Base-by-base conservation (phyloP, 768 basidiomycete genomes). In the Tricholoma furcatifolium region DNA sequence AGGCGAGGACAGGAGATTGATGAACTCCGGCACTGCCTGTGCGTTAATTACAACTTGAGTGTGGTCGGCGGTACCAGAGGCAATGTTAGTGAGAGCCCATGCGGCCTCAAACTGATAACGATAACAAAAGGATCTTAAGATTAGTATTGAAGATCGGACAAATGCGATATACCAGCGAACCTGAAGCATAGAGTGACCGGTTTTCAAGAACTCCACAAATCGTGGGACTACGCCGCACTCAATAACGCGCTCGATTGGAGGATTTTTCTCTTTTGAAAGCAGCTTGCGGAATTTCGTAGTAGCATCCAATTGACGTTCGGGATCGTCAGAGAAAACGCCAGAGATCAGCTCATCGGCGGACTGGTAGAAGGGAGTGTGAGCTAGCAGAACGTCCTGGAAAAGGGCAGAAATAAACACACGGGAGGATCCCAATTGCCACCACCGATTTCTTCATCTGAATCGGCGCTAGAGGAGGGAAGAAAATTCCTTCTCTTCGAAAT, bases 261-360 rank as follows among this genome's bases (percentile, higher is more conserved):
- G 97, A 69, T 98, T 99, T 78, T 95, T 96, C 77, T 99, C 97
- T 76, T 99, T 99, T 60, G 95, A 98, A 58, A 99, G 83, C 36
- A 99, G 81, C 74, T 98, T 99, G 64, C 97, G 88, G 80, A 98
- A 98, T 74, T 91, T 96, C 66, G 93, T 98, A 15, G 97, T 98
- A 67, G 96, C 91, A 70, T 98, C 95, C 55, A 96, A 77, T 72
- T 99, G 97, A 62, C 84, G 87, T 54, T 97, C 93, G 27, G 87
- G 76, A 69, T 95, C 88, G 47, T 94, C 87, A 20, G 91, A 93
- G 70, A 97, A 96, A 23, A 99, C 94, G 51, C 87, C 93, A 50
- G 79, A 71, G 58, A 99, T 86, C 94, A 99, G 95, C 64, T 94
- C 93, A 50, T 91, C 88, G 24, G 88, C 85, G 60, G 93, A 80